Base-by-base conservation (phyloP, 768 basidiomycete species). In the Suillus subaureus region DNA sequence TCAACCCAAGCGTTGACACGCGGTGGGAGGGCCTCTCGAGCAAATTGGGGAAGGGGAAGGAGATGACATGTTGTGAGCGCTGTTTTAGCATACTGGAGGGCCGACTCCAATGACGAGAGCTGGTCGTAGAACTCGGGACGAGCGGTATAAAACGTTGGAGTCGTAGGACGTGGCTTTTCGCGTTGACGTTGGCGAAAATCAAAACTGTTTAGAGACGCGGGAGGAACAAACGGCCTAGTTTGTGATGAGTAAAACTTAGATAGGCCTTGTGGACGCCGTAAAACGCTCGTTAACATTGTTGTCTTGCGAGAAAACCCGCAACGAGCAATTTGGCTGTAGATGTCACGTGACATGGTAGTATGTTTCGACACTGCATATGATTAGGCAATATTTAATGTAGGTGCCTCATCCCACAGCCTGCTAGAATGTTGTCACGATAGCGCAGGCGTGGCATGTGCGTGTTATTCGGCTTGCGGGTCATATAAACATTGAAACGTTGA, bases 61-160 rank as follows among this genome's bases (percentile, higher is more conserved):
- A 97, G 87, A 68, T 92, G 85, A 40, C 88, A 79, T 21, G 80
- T 74, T 58, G 85, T 86, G 28, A 97, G 85, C 3, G 86, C 84
- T 4, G 75, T 73, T n/a, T 87, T 86, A 4, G 89, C 79, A 51
- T 83, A 78, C 35, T 81, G 74, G 37, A 92, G 82, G 61, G 91
- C 89, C 13, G 79, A 79, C 72, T 94, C 87, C 21, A 97, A 85
- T 51, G 84, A 79, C 52, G 81, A 78, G 51, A 96, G 77, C 64
- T 88, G 85, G 76, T 96, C 92, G 75, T 89, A 89, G 80, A 89
- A 96, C 28, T 80, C 79, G 1, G 91, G 81, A 40, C 90, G 88
- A 18, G 89, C 90, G 21, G 95, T 94, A 80, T 93, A 97, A 79
- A 95, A 96, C 57, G 86, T 87, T 26, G 93, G 87, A 9, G 93